These are phyloP conservation scores for Fraxinus angustifolia DNA, from an alignment of 305 asterid species.

Conservation along the genomic window DNA sequence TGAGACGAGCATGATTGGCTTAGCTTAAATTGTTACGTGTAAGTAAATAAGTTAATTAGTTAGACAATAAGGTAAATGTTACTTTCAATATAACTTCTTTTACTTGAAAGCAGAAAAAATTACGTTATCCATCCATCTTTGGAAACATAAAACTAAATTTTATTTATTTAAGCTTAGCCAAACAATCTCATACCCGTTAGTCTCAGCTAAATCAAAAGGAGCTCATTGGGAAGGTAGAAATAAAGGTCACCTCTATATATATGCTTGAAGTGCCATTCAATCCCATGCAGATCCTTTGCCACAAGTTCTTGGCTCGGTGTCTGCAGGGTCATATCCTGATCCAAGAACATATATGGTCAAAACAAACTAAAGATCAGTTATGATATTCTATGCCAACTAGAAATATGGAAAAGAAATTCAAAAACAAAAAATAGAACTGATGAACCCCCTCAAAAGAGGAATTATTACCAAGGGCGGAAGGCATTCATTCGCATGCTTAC, in stretches of 20 bases:
- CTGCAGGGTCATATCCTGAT: slow-evolving; percentile 79
- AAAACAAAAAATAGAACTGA: neutral
- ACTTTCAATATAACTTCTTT: neutral
- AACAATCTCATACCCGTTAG: neutral
- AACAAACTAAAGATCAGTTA: neutral
- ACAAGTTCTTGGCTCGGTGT: slow-evolving; percentile 84
- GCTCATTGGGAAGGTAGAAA: neutral
- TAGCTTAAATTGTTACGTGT: neutral
- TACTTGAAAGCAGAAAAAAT: neutral
- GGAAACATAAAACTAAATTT: neutral
- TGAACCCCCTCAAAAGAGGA: neutral
- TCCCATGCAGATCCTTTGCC: slow-evolving; percentile 86
- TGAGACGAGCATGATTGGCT: neutral
- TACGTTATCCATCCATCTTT: neutral
- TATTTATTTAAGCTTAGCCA: neutral
- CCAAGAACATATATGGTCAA: slow-evolving; percentile 11
- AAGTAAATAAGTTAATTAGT: neutral
- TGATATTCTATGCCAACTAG: neutral
- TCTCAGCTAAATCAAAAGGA: neutral
- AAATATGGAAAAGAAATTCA: neutral
- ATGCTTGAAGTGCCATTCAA: slow-evolving; percentile 90
- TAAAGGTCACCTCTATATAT: slow-evolving; percentile 71
- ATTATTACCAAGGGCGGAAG: slow-evolving; percentile 80
- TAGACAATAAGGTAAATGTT: neutral
- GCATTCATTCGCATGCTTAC: slow-evolving; percentile 75